Base-by-base conservation (phyloP, 2,329 filamentous ascomycete species). In the Zasmidium cellare region DNA sequence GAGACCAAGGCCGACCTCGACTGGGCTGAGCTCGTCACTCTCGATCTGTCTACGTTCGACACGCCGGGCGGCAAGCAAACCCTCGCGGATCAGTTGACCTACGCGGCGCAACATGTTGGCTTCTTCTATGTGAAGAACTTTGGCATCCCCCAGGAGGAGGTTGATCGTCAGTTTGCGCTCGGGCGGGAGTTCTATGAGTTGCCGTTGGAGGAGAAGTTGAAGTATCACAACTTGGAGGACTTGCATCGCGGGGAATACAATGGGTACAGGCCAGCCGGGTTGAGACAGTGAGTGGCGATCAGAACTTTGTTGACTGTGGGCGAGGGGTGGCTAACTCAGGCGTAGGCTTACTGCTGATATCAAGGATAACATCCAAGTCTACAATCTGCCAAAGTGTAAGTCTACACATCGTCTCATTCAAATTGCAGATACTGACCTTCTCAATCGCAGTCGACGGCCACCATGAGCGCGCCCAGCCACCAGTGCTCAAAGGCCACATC, bases 51-150 rank as follows among this genome's bases (percentile, higher is more conserved):
- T 46, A 76, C 77, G 44, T 85, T 82, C 63, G 77, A 81, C 31
- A 72, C 80, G 44, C 80, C 81, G 0, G 79, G 78, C 0, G 82
- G 82, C 3, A 84, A 84, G 61, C 73, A 82, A 57, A 71, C 74
- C 23, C 72, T 85, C 1, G 79, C 80, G 1, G 74, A 78, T 49
- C 80, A 84, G 59, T 74, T 86, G 1, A 77, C 80, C 25, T 79
- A 84, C 52, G 82, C 62, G 23, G 62, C 62, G 12, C 61, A 64
- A 48, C 67, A 76, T 62, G 70, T 76, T 63, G 82, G 84, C 0
- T 84, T 87, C 74, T 87, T 87, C 74, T 86, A 87, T 60, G 80
- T 87, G n/a, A 81, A 80, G 59, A 85, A 87, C 71, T 86, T 82
- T 60, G 84, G 84, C 31, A 76, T 87, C 20, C 5, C 73, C 1